Base-by-base conservation (phyloP, 2,329 filamentous ascomycete species). In the Rhinocladiella similis region DNA sequence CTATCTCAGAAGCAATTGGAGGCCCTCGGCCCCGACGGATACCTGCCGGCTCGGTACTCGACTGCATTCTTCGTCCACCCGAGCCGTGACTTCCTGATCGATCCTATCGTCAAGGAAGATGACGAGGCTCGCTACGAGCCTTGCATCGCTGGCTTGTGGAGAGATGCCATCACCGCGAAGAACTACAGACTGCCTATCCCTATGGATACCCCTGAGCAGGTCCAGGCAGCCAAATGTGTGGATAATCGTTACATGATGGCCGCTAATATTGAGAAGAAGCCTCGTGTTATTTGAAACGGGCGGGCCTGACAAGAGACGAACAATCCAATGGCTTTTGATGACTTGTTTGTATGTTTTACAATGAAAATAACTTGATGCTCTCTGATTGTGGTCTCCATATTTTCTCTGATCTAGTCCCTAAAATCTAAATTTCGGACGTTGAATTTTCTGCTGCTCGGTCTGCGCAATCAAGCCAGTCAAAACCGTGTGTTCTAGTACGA, bases 1-100 rank as follows among this genome's bases (percentile, higher is more conserved):
- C 70, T 81, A 68, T 76, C 79, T 73, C 71, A 76, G 14, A 67
- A 80, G 13, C 41, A 43, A 14, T 5, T 19, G 16, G 41, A 43
- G 5, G 16, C 16, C 3, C 75, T 73, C 29, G 80, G 81, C 64
- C 62, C 47, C 58, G 66, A 10, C 67, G 61, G 42, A 66, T 65
- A 16, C 61, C 68, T 47, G 62, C 67, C 14, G 67, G 66, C 46
- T 68, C 66, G 57, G n/a, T 59, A 52, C 35, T 48, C 38, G 9
- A 54, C 52, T 12, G 47, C 57, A n/a, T 56, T 59, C 43, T 59
- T 59, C 51, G 63, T 60, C 3, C 63, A 66, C 45, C 67, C 66
- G 19, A 63, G 64, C 42, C 51, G 14, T 9, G 49, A 45, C 12
- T n/a, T 22, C 20, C 9, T 52, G 49, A 43, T 52, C 38, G 36